Base-by-base conservation (phyloP, 352 stramenopile species). In the Phytophthora melonis region DNA sequence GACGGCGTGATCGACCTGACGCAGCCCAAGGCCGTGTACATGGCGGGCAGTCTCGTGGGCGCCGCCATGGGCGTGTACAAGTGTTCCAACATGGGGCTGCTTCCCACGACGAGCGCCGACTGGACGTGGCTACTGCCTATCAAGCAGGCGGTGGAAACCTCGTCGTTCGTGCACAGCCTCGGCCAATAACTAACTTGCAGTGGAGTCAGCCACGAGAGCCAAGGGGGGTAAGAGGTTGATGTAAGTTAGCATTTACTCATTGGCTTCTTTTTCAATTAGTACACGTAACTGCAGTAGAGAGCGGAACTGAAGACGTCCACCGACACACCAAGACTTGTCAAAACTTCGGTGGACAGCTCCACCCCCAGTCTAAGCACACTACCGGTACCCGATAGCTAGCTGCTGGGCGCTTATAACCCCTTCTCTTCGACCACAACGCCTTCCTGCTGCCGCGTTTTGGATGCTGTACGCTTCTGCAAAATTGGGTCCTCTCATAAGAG, bases 11-110 rank as follows among this genome's bases (percentile, higher is more conserved):
- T 97, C 32, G 90, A 97, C 60, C 77, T 98, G 63, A 80, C 78
- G 68, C 82, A 97, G 76, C 80, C 91, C 65, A 98, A 98, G 87
- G 78, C 96, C 36, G 82, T 96, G 23, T 98, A 97, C 72, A 64
- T 98, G 53, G 81, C 83, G 5, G 88, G 95, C 52, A 98, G 97
- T 80, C 57, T 97, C 41, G 84, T 94, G 30, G 94, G 92, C 45
- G 81, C 96, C 11, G 89, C 79, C 14, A 90, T 98, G 77, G 95
- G 87, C 23, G 72, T 98, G 30, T 98, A 97, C 87, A 98, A 98
- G 79, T 95, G 90, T 63, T 91, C 86, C 21, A 95, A 91, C 74
- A 96, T 98, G 89, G 94, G 95, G 27, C 80, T 98, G 41, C 72
- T 98, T 65, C 95, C 95, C 3, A 97, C 93, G 11, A 98, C 91